These are phyloP conservation scores for Apostasia ramifera DNA, from an alignment of 106 monocot species.

Conservation along the genomic window DNA sequence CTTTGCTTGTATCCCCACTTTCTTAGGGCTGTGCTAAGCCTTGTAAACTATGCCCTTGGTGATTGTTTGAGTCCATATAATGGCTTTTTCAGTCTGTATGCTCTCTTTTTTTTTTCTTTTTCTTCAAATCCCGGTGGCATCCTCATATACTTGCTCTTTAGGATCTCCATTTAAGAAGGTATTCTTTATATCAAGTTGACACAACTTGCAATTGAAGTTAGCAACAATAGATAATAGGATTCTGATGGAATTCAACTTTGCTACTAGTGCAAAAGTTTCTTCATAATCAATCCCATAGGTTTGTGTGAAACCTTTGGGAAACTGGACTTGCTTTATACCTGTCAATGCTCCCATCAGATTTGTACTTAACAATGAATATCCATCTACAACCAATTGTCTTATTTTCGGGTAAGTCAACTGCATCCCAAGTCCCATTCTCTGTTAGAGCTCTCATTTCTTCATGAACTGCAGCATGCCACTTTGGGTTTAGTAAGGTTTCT, in stretches of 20 bases:
- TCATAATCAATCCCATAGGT: neutral
- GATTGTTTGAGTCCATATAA: too few relatives aligned
- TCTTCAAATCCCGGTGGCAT: neutral
- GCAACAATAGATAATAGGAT: neutral
- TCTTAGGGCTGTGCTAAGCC: neutral
- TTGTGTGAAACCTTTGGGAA: neutral
- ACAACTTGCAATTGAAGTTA: neutral
- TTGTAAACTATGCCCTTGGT: neutral
- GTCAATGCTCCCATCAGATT: neutral
- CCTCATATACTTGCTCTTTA: neutral
- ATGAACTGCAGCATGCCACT: too few relatives aligned
- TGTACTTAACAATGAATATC: neutral
- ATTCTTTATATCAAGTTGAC: neutral
- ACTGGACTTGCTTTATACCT: neutral
- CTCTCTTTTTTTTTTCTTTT: neutral
- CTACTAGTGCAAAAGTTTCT: neutral
- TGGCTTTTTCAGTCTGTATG: too few relatives aligned
- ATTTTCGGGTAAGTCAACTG: neutral
- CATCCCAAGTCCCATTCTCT: neutral
- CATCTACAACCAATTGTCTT: neutral
- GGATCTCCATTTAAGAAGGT: neutral
- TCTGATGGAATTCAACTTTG: neutral
- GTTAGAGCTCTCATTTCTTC: neutral
- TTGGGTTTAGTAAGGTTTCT: too few relatives aligned
- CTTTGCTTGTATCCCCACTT: too few relatives aligned